phyloP scores from a whole-genome alignment of 2,329 filamentous ascomycete genomes.

The Thelonectria blattea region DNA sequence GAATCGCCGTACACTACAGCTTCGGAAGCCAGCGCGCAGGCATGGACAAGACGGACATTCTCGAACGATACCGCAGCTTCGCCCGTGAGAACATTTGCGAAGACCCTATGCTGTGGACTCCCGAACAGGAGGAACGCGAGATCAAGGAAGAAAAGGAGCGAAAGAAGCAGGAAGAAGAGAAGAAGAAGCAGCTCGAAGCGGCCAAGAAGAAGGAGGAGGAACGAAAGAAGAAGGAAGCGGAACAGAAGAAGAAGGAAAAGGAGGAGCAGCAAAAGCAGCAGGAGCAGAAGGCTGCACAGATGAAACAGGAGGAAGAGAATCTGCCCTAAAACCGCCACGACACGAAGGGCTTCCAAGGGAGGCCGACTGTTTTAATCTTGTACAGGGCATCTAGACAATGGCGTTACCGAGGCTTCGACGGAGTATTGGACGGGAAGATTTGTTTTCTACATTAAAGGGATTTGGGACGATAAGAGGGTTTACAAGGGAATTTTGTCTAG shows the following conservation, averaged over 20 bases:
- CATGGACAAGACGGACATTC: constrained; percentile 58
- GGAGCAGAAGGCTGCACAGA: background rate
- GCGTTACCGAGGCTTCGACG: background rate
- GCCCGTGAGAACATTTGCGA: constrained; percentile 58
- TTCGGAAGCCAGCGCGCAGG: constrained; percentile 48
- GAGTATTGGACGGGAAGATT: background rate
- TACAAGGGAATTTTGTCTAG: background rate
- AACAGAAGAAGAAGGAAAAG: background rate
- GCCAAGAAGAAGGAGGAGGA: background rate
- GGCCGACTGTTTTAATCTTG: background rate
- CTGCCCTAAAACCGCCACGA: background rate
- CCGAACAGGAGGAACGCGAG: constrained; percentile 21
- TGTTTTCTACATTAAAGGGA: background rate
- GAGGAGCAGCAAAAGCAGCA: background rate
- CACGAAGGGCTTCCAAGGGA: background rate
- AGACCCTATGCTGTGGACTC: constrained; percentile 40
- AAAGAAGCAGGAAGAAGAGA: background rate
- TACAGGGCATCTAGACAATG: background rate
- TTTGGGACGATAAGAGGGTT: background rate
- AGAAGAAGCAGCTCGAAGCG: background rate
- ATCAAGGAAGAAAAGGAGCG: background rate
- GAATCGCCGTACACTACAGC: constrained; percentile 60
- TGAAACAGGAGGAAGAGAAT: background rate
- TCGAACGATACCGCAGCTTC: constrained; percentile 59
- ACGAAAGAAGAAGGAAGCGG: background rate